A percentile compares a stretch with the other conserved stretches of the same genome.
Evolutionary conservation across 1,139 yeast genomes (phyloP).

Genomic region (Saccharomyces hybrid): DNA sequence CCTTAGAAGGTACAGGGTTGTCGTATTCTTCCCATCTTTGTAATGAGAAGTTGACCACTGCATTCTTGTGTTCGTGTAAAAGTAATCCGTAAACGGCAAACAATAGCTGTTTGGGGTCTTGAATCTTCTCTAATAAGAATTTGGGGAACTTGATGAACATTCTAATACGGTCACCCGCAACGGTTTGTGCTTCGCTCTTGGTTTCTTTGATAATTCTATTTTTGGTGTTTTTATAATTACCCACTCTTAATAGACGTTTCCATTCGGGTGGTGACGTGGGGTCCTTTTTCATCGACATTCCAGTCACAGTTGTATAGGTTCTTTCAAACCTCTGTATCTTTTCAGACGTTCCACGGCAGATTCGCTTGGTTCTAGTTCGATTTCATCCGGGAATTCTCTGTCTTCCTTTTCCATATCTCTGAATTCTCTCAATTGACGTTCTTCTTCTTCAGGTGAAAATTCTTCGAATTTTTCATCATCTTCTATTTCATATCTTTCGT

Average conservation of each 20-base stretch:
- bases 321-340: constrained; percentile 80
- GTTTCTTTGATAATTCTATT: constrained; percentile 62
- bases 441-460: constrained; percentile 74
- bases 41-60: constrained; percentile 74
- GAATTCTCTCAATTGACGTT: constrained; percentile 61
- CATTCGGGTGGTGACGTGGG: constrained; percentile 70
- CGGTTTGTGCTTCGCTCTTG: constrained; percentile 46
- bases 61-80: constrained; percentile 78
- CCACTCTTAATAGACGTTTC: constrained; percentile 65
- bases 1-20: constrained; percentile 75
- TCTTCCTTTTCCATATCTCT: constrained; percentile 73
- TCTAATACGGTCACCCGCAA: constrained; percentile 59
- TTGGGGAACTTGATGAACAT: constrained; percentile 59
- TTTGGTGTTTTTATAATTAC: constrained; percentile 71
- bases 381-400: constrained; percentile 90
- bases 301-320: constrained; percentile 73
- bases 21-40: constrained; percentile 86
- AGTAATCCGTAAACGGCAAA: constrained; percentile 66
- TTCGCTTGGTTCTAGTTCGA: constrained; percentile 71
- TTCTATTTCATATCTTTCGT: constrained; percentile 24
- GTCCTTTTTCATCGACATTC: constrained; percentile 79
- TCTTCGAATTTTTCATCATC: constrained; percentile 50
- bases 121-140: constrained; percentile 38
- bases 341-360: constrained; percentile 67
- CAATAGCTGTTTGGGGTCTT: constrained; percentile 39